phyloP scores from a whole-genome alignment of 306 rosid genomes.

The Prunus davidiana region DNA sequence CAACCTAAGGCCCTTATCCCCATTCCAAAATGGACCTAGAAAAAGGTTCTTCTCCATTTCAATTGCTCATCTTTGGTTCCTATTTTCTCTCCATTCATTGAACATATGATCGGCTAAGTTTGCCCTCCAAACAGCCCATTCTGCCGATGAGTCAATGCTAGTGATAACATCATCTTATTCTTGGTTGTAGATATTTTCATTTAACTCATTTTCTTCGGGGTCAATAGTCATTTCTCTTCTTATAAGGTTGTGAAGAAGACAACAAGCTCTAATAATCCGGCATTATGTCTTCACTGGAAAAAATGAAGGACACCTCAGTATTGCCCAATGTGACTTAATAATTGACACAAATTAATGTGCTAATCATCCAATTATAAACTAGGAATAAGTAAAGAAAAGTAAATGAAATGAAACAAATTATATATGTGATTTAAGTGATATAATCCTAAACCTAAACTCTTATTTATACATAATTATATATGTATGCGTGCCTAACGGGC shows the following conservation, averaged over 20 bases:
- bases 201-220: background rate
- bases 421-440: too few species aligned
- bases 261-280: background rate
- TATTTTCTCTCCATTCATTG: background rate
- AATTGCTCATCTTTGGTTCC: background rate
- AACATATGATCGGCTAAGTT: background rate
- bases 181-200: background rate
- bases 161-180: background rate
- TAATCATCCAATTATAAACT: too few species aligned
- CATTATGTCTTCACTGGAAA: background rate
- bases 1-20: too few species aligned
- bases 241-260: slow-evolving; percentile 2
- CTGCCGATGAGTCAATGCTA: background rate
- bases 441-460: too few species aligned
- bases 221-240: background rate
- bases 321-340: background rate
- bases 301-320: background rate
- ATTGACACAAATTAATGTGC: too few species aligned
- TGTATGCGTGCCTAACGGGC: too few species aligned
- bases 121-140: background rate
- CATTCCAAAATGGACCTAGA: background rate
- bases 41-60: background rate
- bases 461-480: too few species aligned
- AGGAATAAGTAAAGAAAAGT: too few species aligned
- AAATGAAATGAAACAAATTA: too few species aligned